phyloP scores from a whole-genome alignment of 768 basidiomycete species.

The Peribolospora baueri region DNA sequence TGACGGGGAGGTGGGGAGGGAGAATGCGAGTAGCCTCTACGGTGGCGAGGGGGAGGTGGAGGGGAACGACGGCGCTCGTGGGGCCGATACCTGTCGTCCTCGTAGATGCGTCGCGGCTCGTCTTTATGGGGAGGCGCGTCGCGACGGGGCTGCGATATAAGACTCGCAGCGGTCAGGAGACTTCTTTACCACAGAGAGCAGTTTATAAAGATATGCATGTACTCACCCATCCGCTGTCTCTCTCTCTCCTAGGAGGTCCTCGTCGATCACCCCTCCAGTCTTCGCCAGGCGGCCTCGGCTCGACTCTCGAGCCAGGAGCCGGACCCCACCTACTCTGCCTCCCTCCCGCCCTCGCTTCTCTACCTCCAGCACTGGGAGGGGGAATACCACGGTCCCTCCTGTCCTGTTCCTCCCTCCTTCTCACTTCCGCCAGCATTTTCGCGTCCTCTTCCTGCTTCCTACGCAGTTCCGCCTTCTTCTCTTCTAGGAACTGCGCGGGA shows the following conservation, averaged over 20 bases:
- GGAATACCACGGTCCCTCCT: conserved; percentile 32
- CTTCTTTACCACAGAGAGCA: background rate
- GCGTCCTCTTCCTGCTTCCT: conserved; percentile 18
- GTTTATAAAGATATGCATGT: background rate
- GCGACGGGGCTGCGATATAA: background rate
- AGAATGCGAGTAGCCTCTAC: background rate
- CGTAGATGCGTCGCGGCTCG: background rate
- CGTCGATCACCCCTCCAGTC: background rate
- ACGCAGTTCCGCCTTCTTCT: conserved; percentile 80
- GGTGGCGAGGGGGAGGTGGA: background rate
- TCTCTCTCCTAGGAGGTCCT: background rate
- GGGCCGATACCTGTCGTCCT: conserved; percentile 16
- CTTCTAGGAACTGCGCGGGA: conserved; percentile 67
- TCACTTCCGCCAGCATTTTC: conserved; percentile 33
- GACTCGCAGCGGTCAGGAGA: background rate
- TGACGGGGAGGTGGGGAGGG: background rate
- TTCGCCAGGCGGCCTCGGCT: background rate
- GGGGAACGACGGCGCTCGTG: conserved; percentile 6
- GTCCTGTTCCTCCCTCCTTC: conserved; percentile 40
- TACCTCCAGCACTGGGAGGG: conserved; percentile 44
- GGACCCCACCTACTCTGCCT: conserved; percentile 25
- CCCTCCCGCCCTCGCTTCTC: conserved; percentile 29
- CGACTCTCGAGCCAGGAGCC: conserved; percentile 12
- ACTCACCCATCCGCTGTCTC: background rate
- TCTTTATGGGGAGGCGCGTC: background rate